Evolutionary conservation across 2,329 filamentous ascomycete genomes (phyloP), one percentile per base, ranked within the genome.

Genomic region (Tolypocladium album): DNA sequence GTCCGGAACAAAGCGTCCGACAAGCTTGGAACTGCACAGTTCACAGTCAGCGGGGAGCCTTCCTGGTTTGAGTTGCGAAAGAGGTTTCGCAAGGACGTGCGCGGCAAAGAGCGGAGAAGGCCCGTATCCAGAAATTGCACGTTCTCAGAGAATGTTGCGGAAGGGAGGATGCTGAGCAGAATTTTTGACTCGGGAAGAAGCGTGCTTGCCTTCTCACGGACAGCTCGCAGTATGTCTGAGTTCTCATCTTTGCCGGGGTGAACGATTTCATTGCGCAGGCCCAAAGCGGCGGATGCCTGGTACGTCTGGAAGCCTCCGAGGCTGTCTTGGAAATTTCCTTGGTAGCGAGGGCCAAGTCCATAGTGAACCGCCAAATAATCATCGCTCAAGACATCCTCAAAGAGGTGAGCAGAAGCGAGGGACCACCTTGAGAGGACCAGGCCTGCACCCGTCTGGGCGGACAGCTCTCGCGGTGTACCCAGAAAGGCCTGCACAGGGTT

Each of bases 301-400:
- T 99, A 99, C 0, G 95, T 99, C 70, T 97, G 92, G 68, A 99
- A 96, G 1, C 92, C 93, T 6, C 95, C 94, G 17, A 99, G 81
- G 66, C 91, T 94, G 69, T 99, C 94, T 74, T 99, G 94, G 67
- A 96, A 96, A 70, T 99, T 99, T 20, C 94, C 94, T 69, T 91
- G 88, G 67, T 99, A 99, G 56, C 91, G 86, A 31, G 92, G 89
- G 0, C 94, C 93, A 22, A 99, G 85, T 57, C 92, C 89, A 70
- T 88, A 90, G 68, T 96, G 90, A 0, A 99, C 94, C 15, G 93
- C 88, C 59, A 99, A 80, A 62, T 96, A 83, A 72, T 99, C 94
- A 69, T 97, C 93, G 61, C 91, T 96, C 42, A 97, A 78, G 0
- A 87, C 84, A 61, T 96, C 90, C 61, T 93, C 88, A 63, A 97